Base-by-base conservation (phyloP, 306 rosid species). In the Inga oerstediana region DNA sequence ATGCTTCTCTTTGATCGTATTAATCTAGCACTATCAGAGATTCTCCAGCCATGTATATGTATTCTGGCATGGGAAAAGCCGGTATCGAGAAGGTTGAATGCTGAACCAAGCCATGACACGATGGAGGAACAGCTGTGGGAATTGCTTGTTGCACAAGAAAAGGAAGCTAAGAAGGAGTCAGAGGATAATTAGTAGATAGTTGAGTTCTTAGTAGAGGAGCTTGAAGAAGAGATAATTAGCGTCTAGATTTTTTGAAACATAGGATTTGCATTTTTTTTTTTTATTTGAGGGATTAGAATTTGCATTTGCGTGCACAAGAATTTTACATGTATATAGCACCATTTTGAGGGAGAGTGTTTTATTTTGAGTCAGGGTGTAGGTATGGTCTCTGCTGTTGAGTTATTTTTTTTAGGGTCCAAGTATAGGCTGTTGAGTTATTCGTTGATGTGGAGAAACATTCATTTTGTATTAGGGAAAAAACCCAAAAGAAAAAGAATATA, bases 1-100 rank as follows among this genome's bases (percentile, higher is more conserved):
- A 86, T 86, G 90, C 93, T 91, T 83, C 87, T 94, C 59, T 97
- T 97, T 72, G 99, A 97, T 77, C 81, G 92, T 22, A 89, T 97
- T 30, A 90, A 97, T 75, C 56, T 69, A 6, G 94, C 95, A 68
- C 52, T 97, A 73, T 54, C 52, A 41, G 88, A 91, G 80, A 90
- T 91, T 82, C 83, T 90, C 56, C 79, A 68, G 80, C 91, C 97
- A 14, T 84, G 86, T 77, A 70, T 85, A 71, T 89, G 88, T 54
- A 82, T 89, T 13, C 92, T 92, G 0, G 49, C 48, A 49, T 90
- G 93, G 92, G 91, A 85, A 83, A 89, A 72, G 76, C 86, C 91
- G 0, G 82, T 87, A 44, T 87, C 87, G 1, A 90, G 90, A 88
- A 89, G 97, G 86, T 79, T 92, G 79, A 90, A 82, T 44, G 22